Evolutionary conservation across 345 rosid genomes (phyloP), one percentile per base, ranked within the genome.

Genomic region (Toxicodendron radicans): DNA sequence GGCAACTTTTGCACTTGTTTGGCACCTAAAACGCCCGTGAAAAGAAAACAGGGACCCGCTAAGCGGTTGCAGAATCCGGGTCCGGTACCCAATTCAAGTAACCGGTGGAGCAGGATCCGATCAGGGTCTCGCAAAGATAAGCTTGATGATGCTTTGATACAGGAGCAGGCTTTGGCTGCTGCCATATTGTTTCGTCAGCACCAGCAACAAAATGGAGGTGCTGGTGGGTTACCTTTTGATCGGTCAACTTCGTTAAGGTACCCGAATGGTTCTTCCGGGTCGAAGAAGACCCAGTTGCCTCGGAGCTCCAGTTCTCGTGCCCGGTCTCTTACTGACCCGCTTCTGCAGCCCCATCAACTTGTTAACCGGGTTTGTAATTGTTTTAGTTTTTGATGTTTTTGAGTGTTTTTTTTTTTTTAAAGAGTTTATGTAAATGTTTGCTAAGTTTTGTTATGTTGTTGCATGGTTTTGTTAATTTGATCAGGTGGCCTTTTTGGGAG

Each of bases 271-370:
- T 17, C 33, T 66, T 41, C 82, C 46, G 77, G 86, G 71, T 77
- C 97, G 20, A 91, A 87, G 85, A 90, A 86, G 83, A 80, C 73
- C 67, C 92, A 84, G 76, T 80, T 95, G 80, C 93, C 98, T 57
- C 85, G 97, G 69, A 95, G 97, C 83, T 91, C 99, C 20, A 95
- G 97, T 75, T 76, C 97, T 11, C 82, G 98, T 75, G 87, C 98
- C 48, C 83, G 97, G 60, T 90, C 97, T 27, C 93, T 93, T 35
- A 86, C 95, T 11, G 97, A 91, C 85, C 98, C 97, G 73, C 84
- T 93, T 78, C 78, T 93, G 72, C 91, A 88, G 76, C 99, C 97
- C 78, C 93, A 90, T 59, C 97, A 95, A 88, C 87, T 95, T 66
- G 88, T 88, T 83, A 91, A 85, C 73, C 89, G 86, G 99, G 99